Conservation (phyloP, 2,329 filamentous ascomycete genomes). For the Cladophialophora chaetospira region DNA sequence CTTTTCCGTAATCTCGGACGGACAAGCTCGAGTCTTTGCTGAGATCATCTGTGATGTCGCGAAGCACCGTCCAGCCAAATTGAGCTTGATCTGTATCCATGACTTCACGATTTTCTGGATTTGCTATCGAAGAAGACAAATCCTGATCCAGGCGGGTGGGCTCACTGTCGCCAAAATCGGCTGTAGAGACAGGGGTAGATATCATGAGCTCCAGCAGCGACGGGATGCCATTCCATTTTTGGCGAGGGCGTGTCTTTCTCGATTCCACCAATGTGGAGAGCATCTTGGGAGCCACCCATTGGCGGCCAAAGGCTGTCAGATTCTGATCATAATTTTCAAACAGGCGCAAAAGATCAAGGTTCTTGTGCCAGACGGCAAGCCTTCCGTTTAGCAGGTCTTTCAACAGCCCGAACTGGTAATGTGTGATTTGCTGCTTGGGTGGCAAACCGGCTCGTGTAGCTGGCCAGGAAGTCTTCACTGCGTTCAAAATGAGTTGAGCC, state of each 20-base stretch:
- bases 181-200: neutral
- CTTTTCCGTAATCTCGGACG: slow-evolving; percentile 1
- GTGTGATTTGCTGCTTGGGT: neutral
- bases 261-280: neutral
- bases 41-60: slow-evolving; percentile 15
- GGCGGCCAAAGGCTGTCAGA: neutral
- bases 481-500: no score
- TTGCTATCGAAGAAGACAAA: neutral
- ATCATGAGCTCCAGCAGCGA: slow-evolving; percentile 17
- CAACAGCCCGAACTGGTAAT: slow-evolving; percentile 1
- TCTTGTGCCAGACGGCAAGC: slow-evolving; percentile 14
- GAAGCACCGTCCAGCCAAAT: slow-evolving; percentile 1
- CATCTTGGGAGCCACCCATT: neutral
- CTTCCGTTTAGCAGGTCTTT: slow-evolving; percentile 3
- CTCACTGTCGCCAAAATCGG: neutral
- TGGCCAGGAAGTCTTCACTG: no score
- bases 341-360: slow-evolving; percentile 11
- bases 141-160: slow-evolving; percentile 18
- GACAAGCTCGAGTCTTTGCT: neutral
- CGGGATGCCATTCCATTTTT: neutral
- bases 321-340: slow-evolving; percentile 5
- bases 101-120: neutral
- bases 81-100: neutral
- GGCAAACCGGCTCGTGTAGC: neutral
- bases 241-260: neutral